Percentiles rank a stretch among this genome's conserved stretches.
Conservation (phyloP, 169 alveolate genomes). For the Eimeria zaria region DNA sequence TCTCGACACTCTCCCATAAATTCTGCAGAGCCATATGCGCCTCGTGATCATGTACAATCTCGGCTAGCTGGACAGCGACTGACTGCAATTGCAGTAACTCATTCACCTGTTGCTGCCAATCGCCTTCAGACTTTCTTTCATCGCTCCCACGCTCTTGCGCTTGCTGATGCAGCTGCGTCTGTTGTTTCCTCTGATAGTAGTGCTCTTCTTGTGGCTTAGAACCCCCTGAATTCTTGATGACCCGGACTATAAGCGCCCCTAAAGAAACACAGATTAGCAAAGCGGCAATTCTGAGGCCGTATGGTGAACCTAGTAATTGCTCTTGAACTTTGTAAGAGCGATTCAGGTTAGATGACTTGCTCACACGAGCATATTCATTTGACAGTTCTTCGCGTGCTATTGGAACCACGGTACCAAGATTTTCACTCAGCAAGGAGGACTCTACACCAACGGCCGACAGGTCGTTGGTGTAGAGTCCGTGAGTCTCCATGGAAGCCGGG, state of each 20-base stretch:
- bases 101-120: background rate
- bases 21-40: background rate
- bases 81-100: background rate
- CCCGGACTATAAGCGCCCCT: background rate
- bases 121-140: background rate
- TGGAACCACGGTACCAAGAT: background rate
- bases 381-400: background rate
- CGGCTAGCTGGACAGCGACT: slow-evolving; percentile 14
- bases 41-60: background rate
- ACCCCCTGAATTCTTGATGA: background rate
- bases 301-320: too few relatives aligned
- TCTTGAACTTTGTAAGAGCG: background rate
- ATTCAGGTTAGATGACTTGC: background rate
- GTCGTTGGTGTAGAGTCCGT: too few relatives aligned
- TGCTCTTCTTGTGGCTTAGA: background rate
- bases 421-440: background rate
- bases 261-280: background rate
- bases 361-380: background rate
- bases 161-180: background rate
- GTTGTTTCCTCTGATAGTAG: background rate
- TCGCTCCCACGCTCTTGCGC: background rate
- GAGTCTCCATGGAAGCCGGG: background rate
- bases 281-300: background rate
- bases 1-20: background rate
- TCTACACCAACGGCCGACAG: background rate